Percentiles rank a stretch among this genome's conserved stretches.
phyloP scores from a whole-genome alignment of 2,329 filamentous ascomycete species.

The Fusarium torulosum region DNA sequence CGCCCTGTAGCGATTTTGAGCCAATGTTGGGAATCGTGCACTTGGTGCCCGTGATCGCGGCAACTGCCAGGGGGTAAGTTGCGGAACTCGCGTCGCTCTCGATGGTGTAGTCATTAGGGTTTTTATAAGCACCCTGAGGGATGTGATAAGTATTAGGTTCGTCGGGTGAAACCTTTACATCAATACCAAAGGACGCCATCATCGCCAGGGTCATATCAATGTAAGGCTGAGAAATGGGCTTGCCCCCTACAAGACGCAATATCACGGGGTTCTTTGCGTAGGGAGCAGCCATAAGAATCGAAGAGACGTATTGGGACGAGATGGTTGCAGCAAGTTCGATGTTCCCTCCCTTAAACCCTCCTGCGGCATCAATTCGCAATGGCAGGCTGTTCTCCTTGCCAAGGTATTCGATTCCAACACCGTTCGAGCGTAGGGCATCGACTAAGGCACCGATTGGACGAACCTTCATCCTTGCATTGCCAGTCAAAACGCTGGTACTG shows the following conservation, averaged over 20 bases:
- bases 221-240: conserved; percentile 95
- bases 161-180: conserved; percentile 79
- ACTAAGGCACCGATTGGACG: conserved; percentile 94
- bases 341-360: conserved; percentile 84
- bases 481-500: conserved; percentile 82
- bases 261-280: conserved; percentile 96
- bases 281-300: conserved; percentile 94
- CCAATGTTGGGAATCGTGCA: conserved; percentile 98
- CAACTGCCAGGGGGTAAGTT: conserved; percentile 93
- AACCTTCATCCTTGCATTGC: conserved; percentile 96
- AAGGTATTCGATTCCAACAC: conserved; percentile 87
- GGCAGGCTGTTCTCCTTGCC: conserved; percentile 88
- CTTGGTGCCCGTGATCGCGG: conserved; percentile 93
- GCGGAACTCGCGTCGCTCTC: conserved; percentile 98
- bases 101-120: conserved; percentile 86
- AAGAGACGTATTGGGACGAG: conserved; percentile 99
- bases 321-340: conserved; percentile 95
- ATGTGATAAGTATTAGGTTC: conserved; percentile 96
- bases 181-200: conserved; percentile 93
- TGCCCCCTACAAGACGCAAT: conserved; percentile 90
- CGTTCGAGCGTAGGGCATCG: conserved; percentile 87
- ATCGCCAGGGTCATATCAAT: conserved; percentile 99
- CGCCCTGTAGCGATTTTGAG: conserved; percentile 89
- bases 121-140: conserved; percentile 84
- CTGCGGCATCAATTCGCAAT: conserved; percentile 82